phyloP scores from a whole-genome alignment of 2,329 filamentous ascomycete genomes.

The Diplodia seriata region DNA sequence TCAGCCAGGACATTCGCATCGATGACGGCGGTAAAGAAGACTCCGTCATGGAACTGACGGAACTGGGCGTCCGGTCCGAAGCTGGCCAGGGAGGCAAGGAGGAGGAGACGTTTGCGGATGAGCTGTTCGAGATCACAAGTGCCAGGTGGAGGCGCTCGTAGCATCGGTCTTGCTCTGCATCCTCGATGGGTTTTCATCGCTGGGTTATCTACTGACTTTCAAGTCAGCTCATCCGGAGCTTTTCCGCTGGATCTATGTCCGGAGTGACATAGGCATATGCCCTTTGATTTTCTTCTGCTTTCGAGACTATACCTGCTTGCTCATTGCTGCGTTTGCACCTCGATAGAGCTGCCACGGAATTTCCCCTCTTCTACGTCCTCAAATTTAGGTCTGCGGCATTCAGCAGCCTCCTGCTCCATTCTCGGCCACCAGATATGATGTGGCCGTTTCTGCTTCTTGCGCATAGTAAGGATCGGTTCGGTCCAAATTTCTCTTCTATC shows the following conservation, averaged over 20 bases:
- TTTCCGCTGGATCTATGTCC: background rate
- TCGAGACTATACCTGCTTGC: background rate
- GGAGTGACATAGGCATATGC: background rate
- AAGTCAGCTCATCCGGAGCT: too few relatives aligned
- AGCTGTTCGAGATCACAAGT: slow-evolving; percentile 43
- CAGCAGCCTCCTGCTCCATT: background rate
- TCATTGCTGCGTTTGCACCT: background rate
- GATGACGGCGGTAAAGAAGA: slow-evolving; percentile 35
- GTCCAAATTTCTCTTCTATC: background rate
- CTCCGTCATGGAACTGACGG: slow-evolving; percentile 41
- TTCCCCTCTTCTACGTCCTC: background rate
- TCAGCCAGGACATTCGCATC: slow-evolving; percentile 46
- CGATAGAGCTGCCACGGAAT: background rate
- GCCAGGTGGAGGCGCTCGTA: slow-evolving; percentile 36
- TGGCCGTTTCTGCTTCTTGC: slow-evolving; percentile 1
- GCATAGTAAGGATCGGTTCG: slow-evolving; percentile 1
- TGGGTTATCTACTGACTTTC: background rate
- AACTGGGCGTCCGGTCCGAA: slow-evolving; percentile 45
- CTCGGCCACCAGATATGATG: background rate
- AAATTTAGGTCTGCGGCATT: background rate
- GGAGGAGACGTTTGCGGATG: slow-evolving; percentile 52
- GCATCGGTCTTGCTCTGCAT: background rate
- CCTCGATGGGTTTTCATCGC: background rate
- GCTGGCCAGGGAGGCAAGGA: slow-evolving; percentile 47
- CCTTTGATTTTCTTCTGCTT: background rate